phyloP scores from a whole-genome alignment of 2,329 filamentous ascomycete genomes.

The Byssochlamys sp. region DNA sequence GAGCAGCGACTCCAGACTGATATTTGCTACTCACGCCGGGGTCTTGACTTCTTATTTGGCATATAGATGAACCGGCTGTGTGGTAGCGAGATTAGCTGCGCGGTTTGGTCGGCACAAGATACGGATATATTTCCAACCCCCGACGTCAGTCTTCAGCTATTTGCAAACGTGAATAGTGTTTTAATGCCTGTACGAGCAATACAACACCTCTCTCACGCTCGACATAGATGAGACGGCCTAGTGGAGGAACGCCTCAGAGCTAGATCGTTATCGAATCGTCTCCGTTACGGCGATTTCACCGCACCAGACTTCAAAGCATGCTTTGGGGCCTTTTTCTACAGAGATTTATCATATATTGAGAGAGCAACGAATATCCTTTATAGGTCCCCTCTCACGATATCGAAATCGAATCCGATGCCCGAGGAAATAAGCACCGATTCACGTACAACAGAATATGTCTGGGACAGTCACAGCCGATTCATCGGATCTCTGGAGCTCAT shows the following conservation, averaged over 20 bases:
- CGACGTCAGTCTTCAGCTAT: not conserved
- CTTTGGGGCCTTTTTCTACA: not conserved
- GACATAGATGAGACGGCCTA: not conserved
- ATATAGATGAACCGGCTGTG: not conserved
- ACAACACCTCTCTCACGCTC: not conserved
- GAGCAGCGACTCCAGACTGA: not conserved
- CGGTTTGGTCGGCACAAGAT: not conserved
- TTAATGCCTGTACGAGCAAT: not conserved
- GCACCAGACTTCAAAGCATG: not conserved
- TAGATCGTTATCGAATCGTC: not conserved
- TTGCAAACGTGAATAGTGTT: not conserved
- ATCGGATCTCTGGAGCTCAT: not conserved
- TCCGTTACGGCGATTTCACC: not conserved
- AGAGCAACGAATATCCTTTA: not conserved
- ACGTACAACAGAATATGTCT: not conserved
- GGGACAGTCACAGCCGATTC: not conserved
- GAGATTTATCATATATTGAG: not conserved
- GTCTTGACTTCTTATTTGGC: not conserved
- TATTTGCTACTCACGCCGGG: not conserved
- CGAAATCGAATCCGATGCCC: not conserved
- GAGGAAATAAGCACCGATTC: not conserved
- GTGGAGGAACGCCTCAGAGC: not conserved
- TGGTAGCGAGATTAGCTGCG: not conserved
- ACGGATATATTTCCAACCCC: not conserved
- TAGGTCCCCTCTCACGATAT: not conserved